Evolutionary conservation across 2,329 filamentous ascomycete species (phyloP).

Genomic region (Zymoseptoria crescenta): DNA sequence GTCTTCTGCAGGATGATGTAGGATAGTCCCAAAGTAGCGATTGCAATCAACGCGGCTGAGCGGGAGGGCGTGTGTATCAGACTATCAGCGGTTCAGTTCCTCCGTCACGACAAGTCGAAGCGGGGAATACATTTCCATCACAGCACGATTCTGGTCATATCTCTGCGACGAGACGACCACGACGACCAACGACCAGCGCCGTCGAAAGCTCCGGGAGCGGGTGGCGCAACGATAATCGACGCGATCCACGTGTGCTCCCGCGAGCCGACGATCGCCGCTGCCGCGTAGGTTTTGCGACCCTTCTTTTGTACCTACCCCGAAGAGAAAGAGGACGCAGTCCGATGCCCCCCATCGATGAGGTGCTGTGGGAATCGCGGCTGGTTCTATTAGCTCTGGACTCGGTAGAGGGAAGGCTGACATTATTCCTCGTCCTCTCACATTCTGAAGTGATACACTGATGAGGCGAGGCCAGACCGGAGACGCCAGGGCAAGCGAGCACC

Average conservation of each 20-base stretch:
- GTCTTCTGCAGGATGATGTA: too few species aligned
- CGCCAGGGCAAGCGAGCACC: too few species aligned
- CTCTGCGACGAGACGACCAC: neutral
- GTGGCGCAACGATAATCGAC: neutral
- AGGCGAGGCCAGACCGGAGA: too few species aligned
- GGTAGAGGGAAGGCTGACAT: neutral
- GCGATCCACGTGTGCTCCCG: conserved; percentile 9
- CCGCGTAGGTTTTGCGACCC: neutral
- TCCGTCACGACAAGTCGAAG: neutral
- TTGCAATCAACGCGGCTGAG: too few species aligned
- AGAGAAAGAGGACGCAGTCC: neutral
- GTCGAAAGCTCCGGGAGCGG: neutral
- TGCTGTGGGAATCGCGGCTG: neutral
- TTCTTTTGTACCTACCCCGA: neutral
- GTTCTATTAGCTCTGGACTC: neutral
- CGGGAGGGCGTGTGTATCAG: too few species aligned
- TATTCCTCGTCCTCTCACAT: neutral
- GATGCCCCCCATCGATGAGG: neutral
- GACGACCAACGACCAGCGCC: neutral
- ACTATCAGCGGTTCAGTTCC: too few species aligned
- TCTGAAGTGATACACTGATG: neutral
- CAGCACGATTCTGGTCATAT: neutral
- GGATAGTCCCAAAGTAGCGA: too few species aligned
- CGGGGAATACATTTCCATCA: neutral
- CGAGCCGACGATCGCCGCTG: conserved; percentile 6